These are phyloP conservation scores for Colletotrichum kahawae DNA, from an alignment of 2,329 filamentous ascomycete species.

Conservation along the genomic window DNA sequence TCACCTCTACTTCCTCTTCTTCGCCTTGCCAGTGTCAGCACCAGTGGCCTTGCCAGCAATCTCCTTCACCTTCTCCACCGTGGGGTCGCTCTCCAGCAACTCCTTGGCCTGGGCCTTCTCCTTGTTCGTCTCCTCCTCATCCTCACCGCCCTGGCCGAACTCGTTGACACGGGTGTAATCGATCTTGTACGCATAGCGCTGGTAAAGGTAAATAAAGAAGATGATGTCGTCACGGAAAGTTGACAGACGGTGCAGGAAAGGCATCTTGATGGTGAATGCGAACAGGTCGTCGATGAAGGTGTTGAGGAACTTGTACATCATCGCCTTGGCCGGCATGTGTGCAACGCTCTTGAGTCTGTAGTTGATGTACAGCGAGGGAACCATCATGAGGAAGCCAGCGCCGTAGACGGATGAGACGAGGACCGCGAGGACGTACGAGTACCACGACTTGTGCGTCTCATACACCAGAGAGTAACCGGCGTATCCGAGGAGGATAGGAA, in stretches of 20 bases:
- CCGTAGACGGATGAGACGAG: conserved; percentile 96
- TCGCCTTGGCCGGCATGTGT: conserved; percentile 94
- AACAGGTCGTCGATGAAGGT: conserved; percentile 99
- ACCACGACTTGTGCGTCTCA: conserved; percentile 97
- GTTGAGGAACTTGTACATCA: conserved; percentile 98
- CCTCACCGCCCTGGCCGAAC: conserved; percentile 98
- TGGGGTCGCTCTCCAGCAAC: conserved; percentile 38
- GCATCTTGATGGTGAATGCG: conserved; percentile 99
- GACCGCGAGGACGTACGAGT: conserved; percentile 93
- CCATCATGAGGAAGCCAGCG: conserved; percentile 99
- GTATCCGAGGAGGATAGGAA: conserved; percentile 88
- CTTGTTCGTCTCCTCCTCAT: conserved; percentile 61
- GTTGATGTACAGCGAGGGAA: conserved; percentile 97
- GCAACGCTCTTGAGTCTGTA: conserved; percentile 95
- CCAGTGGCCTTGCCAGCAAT: conserved; percentile 51
- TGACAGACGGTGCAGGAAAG: conserved; percentile 86
- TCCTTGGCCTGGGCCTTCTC: conserved; percentile 38
- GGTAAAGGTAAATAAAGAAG: conserved; percentile 97
- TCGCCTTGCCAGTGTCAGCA: conserved; percentile 50
- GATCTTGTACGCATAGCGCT: conserved; percentile 89
- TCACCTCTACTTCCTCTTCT: conserved; percentile 42
- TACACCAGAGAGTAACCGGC: conserved; percentile 91
- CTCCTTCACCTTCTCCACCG: conserved; percentile 33
- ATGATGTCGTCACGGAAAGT: conserved; percentile 96
- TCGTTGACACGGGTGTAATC: conserved; percentile 95